Conservation (phyloP, 2,329 filamentous ascomycete species). For the Monosporascus sp. region DNA sequence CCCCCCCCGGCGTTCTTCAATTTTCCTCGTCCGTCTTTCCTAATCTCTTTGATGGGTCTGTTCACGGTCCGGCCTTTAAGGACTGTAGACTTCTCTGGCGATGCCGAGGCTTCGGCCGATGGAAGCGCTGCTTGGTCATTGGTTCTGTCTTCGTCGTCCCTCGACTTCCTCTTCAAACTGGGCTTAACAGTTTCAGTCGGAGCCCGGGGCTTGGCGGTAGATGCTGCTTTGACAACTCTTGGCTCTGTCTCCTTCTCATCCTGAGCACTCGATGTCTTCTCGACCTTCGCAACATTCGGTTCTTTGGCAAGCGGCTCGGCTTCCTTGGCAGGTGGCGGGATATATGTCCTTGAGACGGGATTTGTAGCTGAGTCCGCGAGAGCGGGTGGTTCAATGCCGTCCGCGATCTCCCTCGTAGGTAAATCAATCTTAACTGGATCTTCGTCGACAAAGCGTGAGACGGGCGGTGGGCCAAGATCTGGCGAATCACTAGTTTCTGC, state of each 20-base stretch:
- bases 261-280: conserved; percentile 4
- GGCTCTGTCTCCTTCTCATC: not conserved
- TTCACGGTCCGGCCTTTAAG: conserved; percentile 25
- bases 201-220: conserved; percentile 8
- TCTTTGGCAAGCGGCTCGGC: conserved; percentile 3
- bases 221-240: not conserved
- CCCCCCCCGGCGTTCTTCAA: conserved; percentile 5
- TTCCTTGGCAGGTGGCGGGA: conserved; percentile 3
- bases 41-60: conserved; percentile 43
- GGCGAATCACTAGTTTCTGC: conserved; percentile 55
- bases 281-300: not conserved
- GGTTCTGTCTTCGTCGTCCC: conserved; percentile 49
- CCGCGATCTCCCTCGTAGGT: conserved; percentile 25
- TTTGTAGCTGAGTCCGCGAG: conserved; percentile 8
- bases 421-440: conserved; percentile 51
- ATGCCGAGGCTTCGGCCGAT: conserved; percentile 18
- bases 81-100: conserved; percentile 20
- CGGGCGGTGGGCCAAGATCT: conserved; percentile 61
- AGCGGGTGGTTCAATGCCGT: conserved; percentile 6
- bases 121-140: conserved; percentile 17
- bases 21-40: conserved; percentile 35
- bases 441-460: conserved; percentile 54
- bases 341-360: conserved; percentile 1
- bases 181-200: conserved; percentile 33
- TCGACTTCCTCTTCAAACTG: conserved; percentile 55